phyloP scores from a whole-genome alignment of 371 early-diverging fungal genomes.

The Mucor indicus region DNA sequence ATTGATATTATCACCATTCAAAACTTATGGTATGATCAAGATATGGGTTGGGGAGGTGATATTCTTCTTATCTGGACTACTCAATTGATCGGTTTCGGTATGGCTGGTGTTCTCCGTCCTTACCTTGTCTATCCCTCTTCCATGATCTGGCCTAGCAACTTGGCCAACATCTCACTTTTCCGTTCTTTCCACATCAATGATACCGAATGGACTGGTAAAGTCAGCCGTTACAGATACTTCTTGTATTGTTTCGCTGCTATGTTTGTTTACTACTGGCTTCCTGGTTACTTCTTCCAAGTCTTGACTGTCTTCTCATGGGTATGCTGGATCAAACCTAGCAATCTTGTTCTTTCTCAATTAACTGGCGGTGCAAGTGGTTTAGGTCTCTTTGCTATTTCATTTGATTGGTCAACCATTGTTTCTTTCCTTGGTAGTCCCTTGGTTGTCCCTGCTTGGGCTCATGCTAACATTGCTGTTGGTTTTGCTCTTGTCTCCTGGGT shows the following conservation, averaged over 20 bases:
- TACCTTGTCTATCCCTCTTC: constrained; percentile 77
- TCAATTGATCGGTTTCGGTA: constrained; percentile 79
- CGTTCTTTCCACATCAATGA: constrained; percentile 65
- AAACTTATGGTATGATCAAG: constrained; percentile 55
- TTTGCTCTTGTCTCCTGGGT: constrained; percentile 74
- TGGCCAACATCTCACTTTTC: constrained; percentile 74
- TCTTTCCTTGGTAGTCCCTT: constrained; percentile 65
- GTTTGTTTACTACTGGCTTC: constrained; percentile 77
- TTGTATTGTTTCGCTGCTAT: constrained; percentile 50
- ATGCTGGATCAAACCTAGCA: constrained; percentile 70
- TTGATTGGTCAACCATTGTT: constrained; percentile 77
- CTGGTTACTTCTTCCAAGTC: constrained; percentile 70
- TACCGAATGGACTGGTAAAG: constrained; percentile 42
- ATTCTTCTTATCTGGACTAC: constrained; percentile 66
- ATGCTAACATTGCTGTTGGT: constrained; percentile 67
- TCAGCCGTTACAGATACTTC: constrained; percentile 64
- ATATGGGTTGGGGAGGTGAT: constrained; percentile 62
- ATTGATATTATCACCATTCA: constrained; percentile 73
- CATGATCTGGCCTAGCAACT: constrained; percentile 84
- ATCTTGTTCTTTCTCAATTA: constrained; percentile 52
- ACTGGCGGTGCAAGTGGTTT: constrained; percentile 68
- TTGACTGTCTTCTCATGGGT: constrained; percentile 71
- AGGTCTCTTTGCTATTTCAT: constrained; percentile 65
- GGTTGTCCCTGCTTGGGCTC: constrained; percentile 71
- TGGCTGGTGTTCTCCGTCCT: constrained; percentile 76